Percentiles rank a stretch among this genome's conserved stretches.
phyloP scores from a whole-genome alignment of 2,329 filamentous ascomycete genomes.

The Nemania serpens region DNA sequence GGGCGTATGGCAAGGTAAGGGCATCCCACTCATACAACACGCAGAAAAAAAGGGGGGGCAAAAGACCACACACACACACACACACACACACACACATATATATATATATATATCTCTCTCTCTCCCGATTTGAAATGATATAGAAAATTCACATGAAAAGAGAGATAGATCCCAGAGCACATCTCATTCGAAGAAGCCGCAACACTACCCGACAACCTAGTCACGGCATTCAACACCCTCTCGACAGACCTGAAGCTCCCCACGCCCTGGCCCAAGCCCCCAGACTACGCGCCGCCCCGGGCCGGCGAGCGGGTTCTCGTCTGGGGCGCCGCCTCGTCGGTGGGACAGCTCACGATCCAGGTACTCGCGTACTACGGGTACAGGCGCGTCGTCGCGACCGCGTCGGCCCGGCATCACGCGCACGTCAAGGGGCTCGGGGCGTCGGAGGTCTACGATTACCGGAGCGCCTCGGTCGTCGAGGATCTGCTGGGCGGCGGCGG shows the following conservation, averaged over 20 bases:
- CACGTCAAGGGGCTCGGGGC: constrained; percentile 52
- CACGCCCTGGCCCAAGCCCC: constrained; percentile 61
- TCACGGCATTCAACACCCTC: constrained; percentile 63
- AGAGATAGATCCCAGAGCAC: constrained; percentile 31
- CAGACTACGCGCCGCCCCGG: constrained; percentile 43
- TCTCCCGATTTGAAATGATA: no score
- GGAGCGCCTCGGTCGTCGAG: constrained; percentile 43
- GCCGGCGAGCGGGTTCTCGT: constrained; percentile 50
- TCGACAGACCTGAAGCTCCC: constrained; percentile 56
- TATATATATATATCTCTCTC: no score
- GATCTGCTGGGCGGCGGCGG: constrained; percentile 35
- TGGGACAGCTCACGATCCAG: constrained; percentile 56
- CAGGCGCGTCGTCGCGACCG: constrained; percentile 53
- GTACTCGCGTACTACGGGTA: constrained; percentile 59
- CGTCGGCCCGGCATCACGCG: constrained; percentile 52
- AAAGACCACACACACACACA: not conserved
- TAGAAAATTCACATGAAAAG: no score
- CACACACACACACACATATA: no score
- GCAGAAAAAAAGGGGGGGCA: not conserved
- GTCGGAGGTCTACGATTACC: constrained; percentile 53
- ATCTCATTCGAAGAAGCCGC: constrained; percentile 34
- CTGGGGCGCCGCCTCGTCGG: constrained; percentile 59
- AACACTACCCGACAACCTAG: constrained; percentile 61
- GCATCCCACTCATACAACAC: not conserved
- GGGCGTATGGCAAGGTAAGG: constrained; percentile 50